A percentile compares a stretch with the other conserved stretches of the same genome.
phyloP scores from a whole-genome alignment of 768 basidiomycete genomes.

The Leccinum imitatum region DNA sequence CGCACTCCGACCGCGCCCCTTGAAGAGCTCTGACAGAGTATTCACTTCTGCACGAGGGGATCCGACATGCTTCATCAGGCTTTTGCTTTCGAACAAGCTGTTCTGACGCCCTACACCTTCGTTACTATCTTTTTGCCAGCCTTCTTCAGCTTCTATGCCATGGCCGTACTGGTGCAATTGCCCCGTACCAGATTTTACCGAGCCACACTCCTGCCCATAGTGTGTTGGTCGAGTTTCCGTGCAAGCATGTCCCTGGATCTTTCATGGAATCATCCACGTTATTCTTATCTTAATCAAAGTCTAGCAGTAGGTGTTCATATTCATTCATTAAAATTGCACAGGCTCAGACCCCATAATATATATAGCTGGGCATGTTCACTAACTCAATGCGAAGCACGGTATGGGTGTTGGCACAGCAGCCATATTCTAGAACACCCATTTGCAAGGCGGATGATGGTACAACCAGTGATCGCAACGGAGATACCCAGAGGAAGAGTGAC shows the following conservation, averaged over 20 bases:
- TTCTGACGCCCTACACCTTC: slow-evolving; percentile 30
- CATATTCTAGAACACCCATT: slow-evolving; percentile 17
- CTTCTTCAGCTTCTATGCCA: slow-evolving; percentile 46
- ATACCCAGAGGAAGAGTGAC: background rate
- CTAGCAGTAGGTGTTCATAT: slow-evolving; percentile 17
- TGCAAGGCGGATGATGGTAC: background rate
- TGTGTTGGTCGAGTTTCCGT: slow-evolving; percentile 44
- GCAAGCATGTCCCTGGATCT: slow-evolving; percentile 33
- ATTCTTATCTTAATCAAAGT: slow-evolving; percentile 22
- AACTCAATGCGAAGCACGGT: slow-evolving; percentile 24
- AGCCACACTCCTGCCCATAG: slow-evolving; percentile 47
- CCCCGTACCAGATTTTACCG: slow-evolving; percentile 45
- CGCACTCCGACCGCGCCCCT: background rate
- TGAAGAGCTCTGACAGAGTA: background rate
- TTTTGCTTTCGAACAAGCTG: slow-evolving; percentile 15
- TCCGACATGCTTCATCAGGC: slow-evolving; percentile 10
- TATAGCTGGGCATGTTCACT: slow-evolving; percentile 25
- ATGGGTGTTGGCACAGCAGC: slow-evolving; percentile 19
- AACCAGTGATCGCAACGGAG: background rate
- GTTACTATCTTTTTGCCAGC: slow-evolving; percentile 41
- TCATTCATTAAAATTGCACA: no score
- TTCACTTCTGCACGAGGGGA: slow-evolving; percentile 5
- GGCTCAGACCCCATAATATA: slow-evolving; percentile 8
- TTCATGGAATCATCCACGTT: slow-evolving; percentile 14
- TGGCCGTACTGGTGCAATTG: slow-evolving; percentile 52